These are phyloP conservation scores for Curvularia sp. DNA, from an alignment of 2,329 filamentous ascomycete species.

Conservation along the genomic window DNA sequence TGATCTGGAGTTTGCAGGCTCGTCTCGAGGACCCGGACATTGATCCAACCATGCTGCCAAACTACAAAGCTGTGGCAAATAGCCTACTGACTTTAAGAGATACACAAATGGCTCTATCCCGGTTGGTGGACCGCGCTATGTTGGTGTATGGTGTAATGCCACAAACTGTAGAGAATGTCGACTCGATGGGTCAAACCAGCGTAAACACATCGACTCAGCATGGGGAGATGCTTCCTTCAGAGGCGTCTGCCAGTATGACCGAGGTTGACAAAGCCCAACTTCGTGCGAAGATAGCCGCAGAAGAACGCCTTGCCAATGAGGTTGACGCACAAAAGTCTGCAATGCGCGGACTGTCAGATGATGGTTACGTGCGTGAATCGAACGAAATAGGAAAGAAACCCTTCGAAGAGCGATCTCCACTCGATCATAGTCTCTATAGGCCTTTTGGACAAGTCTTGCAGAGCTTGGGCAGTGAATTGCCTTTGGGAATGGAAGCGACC, in stretches of 20 bases:
- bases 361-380: conserved; percentile 30
- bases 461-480: conserved; percentile 31
- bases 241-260: conserved; percentile 1
- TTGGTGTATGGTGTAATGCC: conserved; percentile 29
- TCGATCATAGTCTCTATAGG: conserved; percentile 42
- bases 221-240: not conserved
- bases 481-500: conserved; percentile 13
- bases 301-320: conserved; percentile 36
- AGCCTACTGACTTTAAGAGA: conserved; percentile 39
- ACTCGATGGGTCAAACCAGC: not conserved
- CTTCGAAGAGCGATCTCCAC: conserved; percentile 32
- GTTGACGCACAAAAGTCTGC: conserved; percentile 36
- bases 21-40: conserved; percentile 34
- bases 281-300: conserved; percentile 23
- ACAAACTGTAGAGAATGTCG: conserved; percentile 17
- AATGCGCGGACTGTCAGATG: conserved; percentile 41
- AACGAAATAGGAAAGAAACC: conserved; percentile 21
- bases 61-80: conserved; percentile 33
- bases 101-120: conserved; percentile 38
- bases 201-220: not conserved
- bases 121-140: conserved; percentile 35
- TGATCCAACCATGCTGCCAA: conserved; percentile 17
- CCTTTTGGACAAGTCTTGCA: conserved; percentile 40
- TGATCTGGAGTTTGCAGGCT: conserved; percentile 39
- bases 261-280: conserved; percentile 15